These are phyloP conservation scores for Zymoseptoria ardabiliae DNA, from an alignment of 2,329 filamentous ascomycete genomes.

Conservation along the genomic window DNA sequence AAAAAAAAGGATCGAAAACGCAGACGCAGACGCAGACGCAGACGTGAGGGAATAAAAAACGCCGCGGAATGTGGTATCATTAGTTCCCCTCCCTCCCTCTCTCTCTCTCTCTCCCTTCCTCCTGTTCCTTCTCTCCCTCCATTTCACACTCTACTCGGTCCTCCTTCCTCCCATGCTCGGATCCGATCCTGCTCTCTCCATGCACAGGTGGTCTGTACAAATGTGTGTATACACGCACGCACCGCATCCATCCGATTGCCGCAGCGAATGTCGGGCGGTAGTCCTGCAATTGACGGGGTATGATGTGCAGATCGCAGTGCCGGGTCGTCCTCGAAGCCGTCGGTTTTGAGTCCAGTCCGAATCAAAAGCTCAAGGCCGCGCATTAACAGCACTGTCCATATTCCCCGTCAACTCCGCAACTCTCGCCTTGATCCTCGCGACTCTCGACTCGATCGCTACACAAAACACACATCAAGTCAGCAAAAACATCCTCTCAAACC, in stretches of 20 bases:
- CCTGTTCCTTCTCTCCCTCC: too few relatives aligned
- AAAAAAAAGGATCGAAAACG: neutral
- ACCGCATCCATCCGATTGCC: too few relatives aligned
- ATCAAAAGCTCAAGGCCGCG: neutral
- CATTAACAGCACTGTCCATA: constrained; percentile 18
- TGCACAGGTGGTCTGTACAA: too few relatives aligned
- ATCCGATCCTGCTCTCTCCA: too few relatives aligned
- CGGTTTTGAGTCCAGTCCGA: too few relatives aligned
- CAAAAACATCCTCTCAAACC: neutral
- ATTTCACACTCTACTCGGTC: neutral
- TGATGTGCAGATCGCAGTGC: too few relatives aligned
- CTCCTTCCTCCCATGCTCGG: too few relatives aligned
- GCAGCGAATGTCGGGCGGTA: too few relatives aligned
- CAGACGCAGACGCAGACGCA: neutral
- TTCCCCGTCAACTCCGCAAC: constrained; percentile 76
- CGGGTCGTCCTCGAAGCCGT: too few relatives aligned
- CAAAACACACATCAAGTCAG: constrained; percentile 10
- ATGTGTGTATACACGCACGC: too few relatives aligned
- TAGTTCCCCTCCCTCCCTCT: neutral
- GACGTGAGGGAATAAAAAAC: neutral
- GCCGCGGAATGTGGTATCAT: neutral
- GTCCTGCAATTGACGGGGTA: too few relatives aligned
- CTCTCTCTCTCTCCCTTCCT: too few relatives aligned
- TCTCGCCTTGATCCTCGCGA: constrained; percentile 93
- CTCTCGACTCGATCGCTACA: constrained; percentile 88